Evolutionary conservation across 2,329 filamentous ascomycete species (phyloP).

Genomic region (Fusarium sp.): DNA sequence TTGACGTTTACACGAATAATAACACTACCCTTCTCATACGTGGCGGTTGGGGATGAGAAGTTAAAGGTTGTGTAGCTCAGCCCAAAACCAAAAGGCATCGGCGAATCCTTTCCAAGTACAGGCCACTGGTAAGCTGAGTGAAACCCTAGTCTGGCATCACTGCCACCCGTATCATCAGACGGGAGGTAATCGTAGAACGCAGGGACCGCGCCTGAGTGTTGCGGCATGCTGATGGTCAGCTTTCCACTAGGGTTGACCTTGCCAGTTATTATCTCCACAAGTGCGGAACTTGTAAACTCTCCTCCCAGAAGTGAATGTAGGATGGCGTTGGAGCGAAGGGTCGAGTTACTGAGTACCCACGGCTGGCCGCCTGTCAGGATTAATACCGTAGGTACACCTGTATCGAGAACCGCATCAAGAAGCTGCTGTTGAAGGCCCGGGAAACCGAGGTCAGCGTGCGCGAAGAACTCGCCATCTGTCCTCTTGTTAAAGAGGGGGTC

Average conservation of each 20-base stretch:
- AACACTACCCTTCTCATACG: constrained; percentile 58
- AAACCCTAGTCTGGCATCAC: constrained; percentile 70
- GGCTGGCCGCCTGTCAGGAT: constrained; percentile 52
- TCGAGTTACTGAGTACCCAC: constrained; percentile 51
- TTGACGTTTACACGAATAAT: constrained; percentile 65
- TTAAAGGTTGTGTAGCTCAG: constrained; percentile 76
- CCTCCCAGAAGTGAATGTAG: constrained; percentile 75
- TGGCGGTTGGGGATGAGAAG: constrained; percentile 58
- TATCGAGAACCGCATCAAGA: constrained; percentile 53
- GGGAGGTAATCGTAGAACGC: constrained; percentile 78
- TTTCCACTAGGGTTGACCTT: constrained; percentile 68
- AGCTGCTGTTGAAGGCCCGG: constrained; percentile 55
- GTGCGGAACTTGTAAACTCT: constrained; percentile 74
- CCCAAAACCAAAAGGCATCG: constrained; percentile 70
- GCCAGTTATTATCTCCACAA: constrained; percentile 75
- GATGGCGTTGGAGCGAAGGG: constrained; percentile 65
- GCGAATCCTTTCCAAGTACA: constrained; percentile 40
- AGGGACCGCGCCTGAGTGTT: constrained; percentile 63
- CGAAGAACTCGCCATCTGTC: constrained; percentile 54
- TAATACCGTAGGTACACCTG: constrained; percentile 52
- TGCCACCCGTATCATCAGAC: constrained; percentile 71
- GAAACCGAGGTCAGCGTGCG: constrained; percentile 53
- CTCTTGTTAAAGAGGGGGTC: constrained; percentile 51
- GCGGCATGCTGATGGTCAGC: constrained; percentile 63
- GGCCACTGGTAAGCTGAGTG: constrained; percentile 60